Evolutionary conservation across 352 stramenopile species (phyloP).

Genomic region (Aphanomyces cochlioides): DNA sequence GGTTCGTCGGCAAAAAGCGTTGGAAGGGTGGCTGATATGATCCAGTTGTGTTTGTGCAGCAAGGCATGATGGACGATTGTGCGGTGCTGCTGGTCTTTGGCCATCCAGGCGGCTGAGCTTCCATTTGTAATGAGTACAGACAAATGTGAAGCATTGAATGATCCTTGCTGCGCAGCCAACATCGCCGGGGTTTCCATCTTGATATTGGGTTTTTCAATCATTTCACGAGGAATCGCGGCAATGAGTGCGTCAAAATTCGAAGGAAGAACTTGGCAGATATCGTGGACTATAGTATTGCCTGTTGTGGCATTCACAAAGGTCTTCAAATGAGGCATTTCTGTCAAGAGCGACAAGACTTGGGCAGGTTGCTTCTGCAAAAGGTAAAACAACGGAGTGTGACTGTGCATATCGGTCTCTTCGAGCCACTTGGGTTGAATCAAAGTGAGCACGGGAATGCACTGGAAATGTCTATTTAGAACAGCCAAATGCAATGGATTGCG

Average conservation of each 20-base stretch:
- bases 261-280: neutral
- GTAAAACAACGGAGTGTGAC: neutral
- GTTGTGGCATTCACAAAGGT: neutral
- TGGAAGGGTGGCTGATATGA: neutral
- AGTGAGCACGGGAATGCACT: neutral
- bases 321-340: neutral
- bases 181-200: constrained; percentile 4
- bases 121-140: neutral
- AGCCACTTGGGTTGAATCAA: neutral
- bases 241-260: constrained; percentile 13
- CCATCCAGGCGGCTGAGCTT: neutral
- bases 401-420: constrained; percentile 3
- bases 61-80: constrained; percentile 13
- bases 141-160: neutral
- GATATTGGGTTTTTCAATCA: neutral
- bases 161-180: neutral
- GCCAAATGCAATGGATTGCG: constrained; percentile 22
- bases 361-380: neutral
- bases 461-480: constrained; percentile 2
- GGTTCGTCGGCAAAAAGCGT: neutral
- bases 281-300: constrained; percentile 15
- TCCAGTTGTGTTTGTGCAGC: neutral
- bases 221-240: neutral
- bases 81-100: neutral
- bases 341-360: neutral